Base-by-base conservation (phyloP, 1,284 basidiomycete species). In the Cutaneotrichosporon cavernicola region DNA sequence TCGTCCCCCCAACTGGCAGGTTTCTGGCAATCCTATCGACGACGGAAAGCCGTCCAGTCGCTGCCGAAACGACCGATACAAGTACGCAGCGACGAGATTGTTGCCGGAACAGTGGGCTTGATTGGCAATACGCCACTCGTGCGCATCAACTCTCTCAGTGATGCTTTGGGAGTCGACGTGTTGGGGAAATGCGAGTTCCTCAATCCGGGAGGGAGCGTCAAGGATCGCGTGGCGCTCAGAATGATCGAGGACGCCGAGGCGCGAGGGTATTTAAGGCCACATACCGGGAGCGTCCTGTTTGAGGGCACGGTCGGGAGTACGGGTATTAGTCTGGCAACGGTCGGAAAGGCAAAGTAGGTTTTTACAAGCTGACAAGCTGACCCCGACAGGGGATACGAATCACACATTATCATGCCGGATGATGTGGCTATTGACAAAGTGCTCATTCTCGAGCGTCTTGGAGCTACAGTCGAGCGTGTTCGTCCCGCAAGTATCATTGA, bases 281-380 rank as follows among this genome's bases (percentile, higher is more conserved):
- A 95, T 70, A 94, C 92, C 0, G 90, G 91, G 2, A 97, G 91
- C 0, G 88, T 93, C 16, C 93, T 99, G 56, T 99, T 98, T 66
- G 97, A 99, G 79, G 97, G 97, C 0, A 99, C 96, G 0, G 92
- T 97, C 2, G 96, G 97, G 0, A 96, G 92, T 2, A 99, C 97
- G 0, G 97, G 96, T 1, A 99, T 99, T 61, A 97, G 93, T 0
- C 89, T 99, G 56, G 95, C 97, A 0, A 97, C 91, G 2, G 89
- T 97, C 52, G 90, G 93, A 5, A 86, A 86, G 65, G 95, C 96
- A 10, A 89, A 91, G 91, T 90, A 72, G 58, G 84, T 75, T 6
- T 30, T 31, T 36, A n/a, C n/a, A n/a, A n/a, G n/a, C n/a, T n/a
- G n/a, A n/a, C 32, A 4, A 4, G 36, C 61, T 67, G n/a, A 67